Conservation (phyloP, 345 rosid genomes). For the Lumnitzera littorea region DNA sequence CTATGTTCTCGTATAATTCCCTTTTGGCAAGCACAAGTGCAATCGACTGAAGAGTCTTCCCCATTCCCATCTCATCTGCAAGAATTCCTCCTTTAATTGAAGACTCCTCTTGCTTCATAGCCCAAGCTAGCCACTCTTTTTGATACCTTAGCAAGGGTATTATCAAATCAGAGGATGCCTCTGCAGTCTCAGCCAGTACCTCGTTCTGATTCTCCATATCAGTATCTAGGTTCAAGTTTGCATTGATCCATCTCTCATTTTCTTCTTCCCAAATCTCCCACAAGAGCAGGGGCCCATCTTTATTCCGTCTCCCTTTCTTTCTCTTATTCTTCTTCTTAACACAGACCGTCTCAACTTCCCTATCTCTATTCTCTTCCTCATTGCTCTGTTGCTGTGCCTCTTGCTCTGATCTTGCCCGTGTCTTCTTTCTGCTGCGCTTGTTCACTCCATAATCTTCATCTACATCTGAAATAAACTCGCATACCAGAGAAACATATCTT, state of each 20-base stretch:
- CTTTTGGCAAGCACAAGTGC: conserved; percentile 84
- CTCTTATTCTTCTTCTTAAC: conserved; percentile 7
- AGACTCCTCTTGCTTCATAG: conserved; percentile 74
- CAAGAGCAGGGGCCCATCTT: conserved; percentile 25
- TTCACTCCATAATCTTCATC: no score
- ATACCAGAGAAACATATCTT: no score
- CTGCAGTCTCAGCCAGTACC: conserved; percentile 39
- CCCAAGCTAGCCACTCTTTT: conserved; percentile 96
- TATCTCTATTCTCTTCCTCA: background rate
- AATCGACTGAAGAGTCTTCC: conserved; percentile 94
- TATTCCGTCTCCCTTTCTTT: conserved; percentile 22
- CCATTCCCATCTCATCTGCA: conserved; percentile 99
- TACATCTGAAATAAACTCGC: no score
- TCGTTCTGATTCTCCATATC: conserved; percentile 54
- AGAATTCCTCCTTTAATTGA: conserved; percentile 72
- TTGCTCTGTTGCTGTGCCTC: no score
- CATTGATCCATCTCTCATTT: conserved; percentile 54
- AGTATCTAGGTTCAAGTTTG: conserved; percentile 36
- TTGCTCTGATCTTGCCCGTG: no score
- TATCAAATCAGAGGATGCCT: conserved; percentile 61
- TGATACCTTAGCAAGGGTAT: conserved; percentile 82
- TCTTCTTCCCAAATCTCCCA: conserved; percentile 82
- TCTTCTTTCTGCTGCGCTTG: no score
- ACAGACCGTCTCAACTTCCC: background rate
- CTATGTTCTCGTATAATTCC: conserved; percentile 18